Base-by-base conservation (phyloP, 768 basidiomycete species). In the Russula vinacea region DNA sequence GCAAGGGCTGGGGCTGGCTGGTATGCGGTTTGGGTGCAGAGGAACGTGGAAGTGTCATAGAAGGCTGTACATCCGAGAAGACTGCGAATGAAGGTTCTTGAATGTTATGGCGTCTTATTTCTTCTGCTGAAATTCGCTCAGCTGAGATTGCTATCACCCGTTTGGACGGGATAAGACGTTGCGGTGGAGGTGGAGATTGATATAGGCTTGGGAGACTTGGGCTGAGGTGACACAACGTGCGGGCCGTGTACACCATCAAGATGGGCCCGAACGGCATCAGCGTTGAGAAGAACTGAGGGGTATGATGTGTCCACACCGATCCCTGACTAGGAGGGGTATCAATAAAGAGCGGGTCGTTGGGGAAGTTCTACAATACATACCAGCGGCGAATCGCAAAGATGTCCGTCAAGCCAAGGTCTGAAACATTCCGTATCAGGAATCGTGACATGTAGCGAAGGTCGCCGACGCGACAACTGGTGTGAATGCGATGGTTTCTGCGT, bases 201-300 rank as follows among this genome's bases (percentile, higher is more conserved):
- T 52, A 60, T 37, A 50, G 29, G 39, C 29, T 26, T 50, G 40
- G 29, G 58, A 5, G 54, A 44, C 35, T 35, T 39, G 16, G 32
- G 32, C 16, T 19, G 37, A 9, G 39, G 32, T 11, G 33, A 33
- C 54, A 51, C 7, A n/a, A 29, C 9, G 39, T 60, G 64, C 22
- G 58, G 64, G 13, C 54, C 64, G 22, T 60, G 39, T 44, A 65
- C 24, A 14, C 22, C 11, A 29, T 60, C 47, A 45, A 65, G 64
- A 39, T 65, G 45, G 17, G 58, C 54, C 10, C 64, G 58, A 32
- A 65, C 24, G 4, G 55, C 58, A 44, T 56, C 14, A 11, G 58
- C 52, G 26, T 65, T 45, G 47, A 65, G 64, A 56, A 65, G 53
- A n/a, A 65, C 47, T 16, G 64, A 65, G 35, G 64, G 64, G 0